These are phyloP conservation scores for Eruca vesicaria DNA, from an alignment of 441 rosid species.

Conservation along the genomic window DNA sequence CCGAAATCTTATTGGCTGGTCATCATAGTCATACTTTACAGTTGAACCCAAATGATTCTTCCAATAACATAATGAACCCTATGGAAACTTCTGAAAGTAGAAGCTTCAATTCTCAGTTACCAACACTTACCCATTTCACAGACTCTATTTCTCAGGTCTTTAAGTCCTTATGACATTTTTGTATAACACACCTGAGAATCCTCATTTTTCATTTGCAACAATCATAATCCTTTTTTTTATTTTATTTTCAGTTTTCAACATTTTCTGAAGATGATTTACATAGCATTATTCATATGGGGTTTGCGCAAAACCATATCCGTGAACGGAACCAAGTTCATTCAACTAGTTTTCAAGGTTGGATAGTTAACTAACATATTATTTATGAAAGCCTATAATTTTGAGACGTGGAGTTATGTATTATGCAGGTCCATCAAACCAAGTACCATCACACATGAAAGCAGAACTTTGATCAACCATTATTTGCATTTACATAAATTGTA, in stretches of 20 bases:
- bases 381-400: neutral
- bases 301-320: constrained; percentile 41
- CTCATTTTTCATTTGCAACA: neutral
- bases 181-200: neutral
- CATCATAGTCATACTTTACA: constrained; percentile 39
- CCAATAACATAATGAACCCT: constrained; percentile 38
- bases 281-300: constrained; percentile 78
- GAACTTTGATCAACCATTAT: constrained; percentile 53
- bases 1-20: constrained; percentile 40
- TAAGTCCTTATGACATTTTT: neutral
- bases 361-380: neutral
- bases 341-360: constrained; percentile 37
- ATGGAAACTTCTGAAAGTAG: constrained; percentile 35
- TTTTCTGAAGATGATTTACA: constrained; percentile 77
- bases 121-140: constrained; percentile 43
- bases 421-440: constrained; percentile 57
- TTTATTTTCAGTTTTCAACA: constrained; percentile 42
- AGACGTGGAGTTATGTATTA: constrained; percentile 2
- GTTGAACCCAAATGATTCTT: constrained; percentile 20
- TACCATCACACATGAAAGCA: constrained; percentile 48
- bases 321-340: constrained; percentile 25
- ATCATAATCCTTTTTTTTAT: neutral
- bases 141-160: constrained; percentile 50
- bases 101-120: constrained; percentile 46
- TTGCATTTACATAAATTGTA: constrained; percentile 12